A percentile compares a stretch with the other conserved stretches of the same genome.
Evolutionary conservation across 73 alveolate species (phyloP).

Genomic region (Tetrahymena malaccensis): DNA sequence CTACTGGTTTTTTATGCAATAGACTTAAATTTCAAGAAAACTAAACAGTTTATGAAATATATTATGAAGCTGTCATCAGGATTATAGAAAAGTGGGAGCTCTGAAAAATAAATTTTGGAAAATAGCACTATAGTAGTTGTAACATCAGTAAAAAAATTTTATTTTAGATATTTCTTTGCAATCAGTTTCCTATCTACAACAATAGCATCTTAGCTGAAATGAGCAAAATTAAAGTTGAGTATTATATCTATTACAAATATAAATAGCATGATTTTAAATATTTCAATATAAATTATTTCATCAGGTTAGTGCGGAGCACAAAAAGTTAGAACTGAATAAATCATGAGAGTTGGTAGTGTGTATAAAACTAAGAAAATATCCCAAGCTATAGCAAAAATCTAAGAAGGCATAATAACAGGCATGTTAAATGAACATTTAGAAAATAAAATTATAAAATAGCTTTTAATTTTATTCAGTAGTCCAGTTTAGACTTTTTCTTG

Average conservation of each 20-base stretch:
- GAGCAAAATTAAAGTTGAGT: neutral
- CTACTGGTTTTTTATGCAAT: neutral
- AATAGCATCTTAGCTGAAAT: neutral
- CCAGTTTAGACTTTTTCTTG: neutral
- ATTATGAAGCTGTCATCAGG: neutral
- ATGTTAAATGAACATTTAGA: neutral
- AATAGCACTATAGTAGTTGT: neutral
- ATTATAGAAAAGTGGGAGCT: neutral
- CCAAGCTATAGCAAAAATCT: neutral
- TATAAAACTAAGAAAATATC: neutral
- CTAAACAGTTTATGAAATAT: neutral
- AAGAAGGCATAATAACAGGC: neutral
- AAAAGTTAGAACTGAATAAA: neutral
- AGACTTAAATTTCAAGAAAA: neutral
- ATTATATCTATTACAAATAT: neutral
- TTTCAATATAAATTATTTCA: neutral
- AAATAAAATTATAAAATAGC: neutral
- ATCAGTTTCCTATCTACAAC: neutral
- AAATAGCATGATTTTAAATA: neutral
- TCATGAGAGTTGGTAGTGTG: neutral
- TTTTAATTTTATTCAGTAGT: neutral
- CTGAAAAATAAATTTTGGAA: neutral
- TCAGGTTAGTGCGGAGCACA: neutral
- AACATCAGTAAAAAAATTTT: neutral
- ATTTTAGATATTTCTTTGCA: neutral